Percentiles rank a stretch among this genome's conserved stretches.
Conservation (phyloP, 2,329 filamentous ascomycete genomes). For the Domatiomyces globalis region DNA sequence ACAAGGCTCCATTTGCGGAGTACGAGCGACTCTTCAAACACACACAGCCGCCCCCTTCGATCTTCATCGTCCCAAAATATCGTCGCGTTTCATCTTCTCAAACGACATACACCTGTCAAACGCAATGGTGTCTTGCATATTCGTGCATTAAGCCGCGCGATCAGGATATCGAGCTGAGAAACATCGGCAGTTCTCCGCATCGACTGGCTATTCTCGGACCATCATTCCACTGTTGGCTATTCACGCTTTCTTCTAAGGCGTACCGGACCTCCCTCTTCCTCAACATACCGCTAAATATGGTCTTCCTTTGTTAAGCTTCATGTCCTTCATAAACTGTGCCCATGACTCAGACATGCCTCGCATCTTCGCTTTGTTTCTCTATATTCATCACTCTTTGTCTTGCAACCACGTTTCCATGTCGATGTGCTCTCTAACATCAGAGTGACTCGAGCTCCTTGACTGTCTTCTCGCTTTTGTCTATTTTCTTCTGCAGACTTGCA, state of each 20-base stretch:
- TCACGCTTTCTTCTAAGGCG: not conserved
- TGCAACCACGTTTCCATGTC: not conserved
- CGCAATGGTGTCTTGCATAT: constrained; percentile 1
- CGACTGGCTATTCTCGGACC: constrained; percentile 15
- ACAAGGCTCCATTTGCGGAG: constrained; percentile 2
- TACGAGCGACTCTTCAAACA: constrained; percentile 11
- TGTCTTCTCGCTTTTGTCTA: not conserved
- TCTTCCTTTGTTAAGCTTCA: not conserved
- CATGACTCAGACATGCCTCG: not conserved
- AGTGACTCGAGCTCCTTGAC: not conserved
- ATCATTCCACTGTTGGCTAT: constrained; percentile 1
- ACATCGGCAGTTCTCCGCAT: constrained; percentile 5
- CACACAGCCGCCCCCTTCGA: constrained; percentile 7
- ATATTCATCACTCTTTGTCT: not conserved
- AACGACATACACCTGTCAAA: constrained; percentile 2
- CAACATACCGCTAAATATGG: not conserved
- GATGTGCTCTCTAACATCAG: not conserved
- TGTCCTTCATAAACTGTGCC: not conserved
- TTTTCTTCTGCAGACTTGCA: not conserved
- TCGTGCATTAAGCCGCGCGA: constrained; percentile 3
- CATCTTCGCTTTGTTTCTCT: not conserved
- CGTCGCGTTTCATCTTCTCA: not conserved
- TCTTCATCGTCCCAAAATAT: constrained; percentile 1
- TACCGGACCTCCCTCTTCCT: not conserved
- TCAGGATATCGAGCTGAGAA: constrained; percentile 7